Conservation (phyloP, 768 basidiomycete species). For the Naematelia encephala region DNA sequence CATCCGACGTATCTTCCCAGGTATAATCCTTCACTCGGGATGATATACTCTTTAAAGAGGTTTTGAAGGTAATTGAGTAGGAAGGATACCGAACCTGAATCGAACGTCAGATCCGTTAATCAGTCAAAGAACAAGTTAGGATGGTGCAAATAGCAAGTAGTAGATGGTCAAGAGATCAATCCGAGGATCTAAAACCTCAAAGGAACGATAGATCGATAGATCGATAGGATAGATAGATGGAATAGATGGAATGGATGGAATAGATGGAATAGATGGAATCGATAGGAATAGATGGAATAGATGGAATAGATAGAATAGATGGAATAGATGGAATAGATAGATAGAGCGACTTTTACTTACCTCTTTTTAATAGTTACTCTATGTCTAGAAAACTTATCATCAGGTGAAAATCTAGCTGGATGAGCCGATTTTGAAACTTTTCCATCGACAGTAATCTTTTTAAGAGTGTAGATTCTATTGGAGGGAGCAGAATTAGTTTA, state of each 20-base stretch:
- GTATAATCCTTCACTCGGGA: no score
- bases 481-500: conserved; percentile 10
- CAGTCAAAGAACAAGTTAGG: background rate
- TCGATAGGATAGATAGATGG: no score
- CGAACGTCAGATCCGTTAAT: background rate
- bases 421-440: conserved; percentile 93
- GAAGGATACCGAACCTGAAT: conserved; percentile 66
- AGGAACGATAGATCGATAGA: no score
- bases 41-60: conserved; percentile 83
- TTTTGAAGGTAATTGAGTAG: conserved; percentile 83
- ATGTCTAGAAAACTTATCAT: conserved; percentile 98
- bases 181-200: no score
- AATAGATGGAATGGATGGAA: no score
- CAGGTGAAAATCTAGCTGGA: conserved; percentile 98
- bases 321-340: background rate
- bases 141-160: no score
- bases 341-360: conserved; percentile 22
- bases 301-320: background rate
- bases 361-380: conserved; percentile 96
- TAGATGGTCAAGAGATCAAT: no score
- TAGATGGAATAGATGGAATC: background rate
- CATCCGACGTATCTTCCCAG: no score
- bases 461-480: conserved; percentile 83
- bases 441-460: conserved; percentile 78
- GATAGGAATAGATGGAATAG: background rate